A percentile compares a stretch with the other conserved stretches of the same genome.
phyloP scores from a whole-genome alignment of 139 green algal species.

The Limnomonas spitsbergensis region DNA sequence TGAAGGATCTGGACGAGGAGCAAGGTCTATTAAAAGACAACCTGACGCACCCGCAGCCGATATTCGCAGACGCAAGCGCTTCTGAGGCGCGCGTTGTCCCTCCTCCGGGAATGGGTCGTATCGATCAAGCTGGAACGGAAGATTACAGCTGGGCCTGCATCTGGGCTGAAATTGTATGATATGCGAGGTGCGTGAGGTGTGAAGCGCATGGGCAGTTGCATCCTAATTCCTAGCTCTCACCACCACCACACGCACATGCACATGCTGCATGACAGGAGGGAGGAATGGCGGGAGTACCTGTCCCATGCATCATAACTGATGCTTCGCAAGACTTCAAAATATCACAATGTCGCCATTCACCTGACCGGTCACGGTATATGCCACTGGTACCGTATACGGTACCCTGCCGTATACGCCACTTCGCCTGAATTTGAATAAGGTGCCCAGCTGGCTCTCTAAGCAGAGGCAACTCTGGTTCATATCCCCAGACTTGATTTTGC shows the following conservation, averaged over 20 bases:
- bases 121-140: not conserved
- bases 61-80: not conserved
- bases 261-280: too few relatives aligned
- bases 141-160: not conserved
- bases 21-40: not conserved
- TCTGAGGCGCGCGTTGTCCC: not conserved
- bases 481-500: too few relatives aligned
- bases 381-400: too few relatives aligned
- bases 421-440: too few relatives aligned
- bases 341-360: too few relatives aligned
- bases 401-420: too few relatives aligned
- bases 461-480: too few relatives aligned
- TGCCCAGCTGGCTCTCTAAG: too few relatives aligned
- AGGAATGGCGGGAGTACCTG: not conserved
- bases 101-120: too few relatives aligned
- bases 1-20: not conserved
- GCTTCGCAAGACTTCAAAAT: not conserved
- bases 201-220: not conserved
- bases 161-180: constrained; percentile 4
- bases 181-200: not conserved
- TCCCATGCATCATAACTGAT: not conserved
- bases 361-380: too few relatives aligned
- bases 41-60: not conserved
- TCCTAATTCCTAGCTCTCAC: not conserved
- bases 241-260: too few relatives aligned